Conservation (phyloP, 1,284 basidiomycete species). For the Trichosporon sp. region DNA sequence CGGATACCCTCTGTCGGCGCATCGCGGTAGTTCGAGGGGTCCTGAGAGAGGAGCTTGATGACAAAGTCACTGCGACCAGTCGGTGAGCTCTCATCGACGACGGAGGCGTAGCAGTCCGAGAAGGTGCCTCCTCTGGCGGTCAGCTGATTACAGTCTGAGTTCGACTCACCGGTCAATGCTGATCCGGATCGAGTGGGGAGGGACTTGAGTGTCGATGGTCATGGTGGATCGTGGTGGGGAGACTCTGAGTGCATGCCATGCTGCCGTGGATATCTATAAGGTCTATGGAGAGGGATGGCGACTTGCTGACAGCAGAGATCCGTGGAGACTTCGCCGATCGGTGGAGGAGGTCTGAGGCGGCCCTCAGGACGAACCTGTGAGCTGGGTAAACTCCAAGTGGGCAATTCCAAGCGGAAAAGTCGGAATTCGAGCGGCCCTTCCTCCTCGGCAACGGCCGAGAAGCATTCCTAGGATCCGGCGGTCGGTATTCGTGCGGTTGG, state of each 20-base stretch:
- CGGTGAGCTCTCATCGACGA: slow-evolving; percentile 30
- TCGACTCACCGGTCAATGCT: slow-evolving; percentile 39
- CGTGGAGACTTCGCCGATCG: background rate
- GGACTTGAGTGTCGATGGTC: slow-evolving; percentile 35
- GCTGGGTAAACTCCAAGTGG: background rate
- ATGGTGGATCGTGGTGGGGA: slow-evolving; percentile 24
- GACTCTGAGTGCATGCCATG: background rate
- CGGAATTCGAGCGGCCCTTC: background rate
- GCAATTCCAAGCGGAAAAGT: background rate
- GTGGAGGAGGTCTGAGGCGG: background rate
- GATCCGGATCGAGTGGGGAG: slow-evolving; percentile 51
- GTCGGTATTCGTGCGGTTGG: background rate
- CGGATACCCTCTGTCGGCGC: slow-evolving; percentile 88
- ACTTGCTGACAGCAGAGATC: background rate
- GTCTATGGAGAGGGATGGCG: background rate
- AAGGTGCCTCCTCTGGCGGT: slow-evolving; percentile 48
- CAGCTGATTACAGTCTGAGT: background rate
- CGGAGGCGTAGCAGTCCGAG: slow-evolving; percentile 52
- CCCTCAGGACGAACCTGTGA: background rate
- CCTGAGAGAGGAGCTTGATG: slow-evolving; percentile 75
- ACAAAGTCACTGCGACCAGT: slow-evolving; percentile 39
- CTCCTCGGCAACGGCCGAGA: background rate
- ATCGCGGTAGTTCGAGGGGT: slow-evolving; percentile 81
- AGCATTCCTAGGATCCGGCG: background rate
- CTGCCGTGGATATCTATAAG: slow-evolving; percentile 10